Evolutionary conservation across 345 rosid genomes (phyloP), one percentile per base, ranked within the genome.

Genomic region (Populus nigra): DNA sequence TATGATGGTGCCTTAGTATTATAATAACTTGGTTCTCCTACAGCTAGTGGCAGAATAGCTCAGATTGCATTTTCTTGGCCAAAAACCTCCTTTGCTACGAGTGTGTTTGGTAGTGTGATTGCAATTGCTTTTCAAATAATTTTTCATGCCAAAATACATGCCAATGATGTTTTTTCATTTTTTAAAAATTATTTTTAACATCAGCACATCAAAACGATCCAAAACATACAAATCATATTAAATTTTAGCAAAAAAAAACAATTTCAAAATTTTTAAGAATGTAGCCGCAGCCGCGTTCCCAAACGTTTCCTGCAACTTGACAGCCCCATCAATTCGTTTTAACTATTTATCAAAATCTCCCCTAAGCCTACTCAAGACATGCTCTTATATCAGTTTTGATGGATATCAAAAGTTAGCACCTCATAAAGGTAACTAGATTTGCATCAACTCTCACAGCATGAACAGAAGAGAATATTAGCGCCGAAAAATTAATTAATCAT

Each of bases 401-500:
- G 22, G 6, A 55, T 35, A 73, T 17, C 8, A 33, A 8, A 22
- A 31, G 29, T 49, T 15, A 7, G 38, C 50, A 23, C 2, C 12
- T 18, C 15, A 68, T 4, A 9, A 43, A 22, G 43, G 29, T 59
- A 47, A 10, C 65, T 59, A 59, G 29, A 59, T 59, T n/a, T n/a
- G 65, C 65, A 59, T 59, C 63, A 59, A 3, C 65, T 59, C 65
- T 23, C 65, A 59, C 65, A 4, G 9, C n/a, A n/a, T n/a, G 12
- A 59, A 59, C 65, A 59, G 11, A 53, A 53, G 23, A 23, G 17
- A 62, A 22, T 57, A 59, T 70, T 74, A 33, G 75, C 31, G 5
- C 6, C 67, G 35, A 76, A 41, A 77, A 50, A 67, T 16, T 43
- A 73, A 73, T 73, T 72, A 57, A 75, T 74, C 65, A 73, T 18